Base-by-base conservation (phyloP, 148 eudicot genomes). In the Diospyros lotus region DNA sequence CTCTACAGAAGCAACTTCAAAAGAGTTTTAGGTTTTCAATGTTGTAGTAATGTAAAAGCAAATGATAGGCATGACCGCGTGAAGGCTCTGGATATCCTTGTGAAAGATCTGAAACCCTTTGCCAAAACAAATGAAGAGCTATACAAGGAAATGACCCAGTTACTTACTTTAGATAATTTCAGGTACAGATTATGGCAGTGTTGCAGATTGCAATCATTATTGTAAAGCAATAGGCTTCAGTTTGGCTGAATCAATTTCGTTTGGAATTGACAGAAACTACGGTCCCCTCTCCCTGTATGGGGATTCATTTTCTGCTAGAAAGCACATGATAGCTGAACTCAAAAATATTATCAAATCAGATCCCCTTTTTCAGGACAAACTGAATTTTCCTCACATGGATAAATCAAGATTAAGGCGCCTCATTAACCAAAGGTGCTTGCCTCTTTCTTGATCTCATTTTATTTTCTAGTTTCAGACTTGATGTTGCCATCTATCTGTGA, bases 51-150 rank as follows among this genome's bases (percentile, higher is more conserved):
- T 6, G 28, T 46, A 73, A 17, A 9, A 60, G 51, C 63, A 6
- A n/a, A 5, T 56, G 52, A 67, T 46, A 78, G 81, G 66, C 51
- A 64, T 17, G 67, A 78, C 51, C 15, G 40, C 4, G 54, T 12
- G 18, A 78, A 65, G 77, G 81, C 81, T n/a, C 65, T 78, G 28
- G 60, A 73, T 63, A 72, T 78, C 44, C 71, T 78, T 55, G 12
- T 44, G 66, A 72, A 76, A 48, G 83, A 80, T 38, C 45, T 80
- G 67, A 66, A 80, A 73, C 76, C 58, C 71, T 80, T 80, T 12
- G 68, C 76, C 56, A 14, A 48, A 17, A 18, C 64, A 13, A 71
- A 76, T 54, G 73, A 76, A 48, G 76, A 76, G 58, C 58, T 76
- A 48, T 76, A 70, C 55, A 76, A 80, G 69, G 79, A 80, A 52